These are phyloP conservation scores for Chytridium lagenaria DNA, from an alignment of 371 early-diverging fungal genomes.

Conservation along the genomic window DNA sequence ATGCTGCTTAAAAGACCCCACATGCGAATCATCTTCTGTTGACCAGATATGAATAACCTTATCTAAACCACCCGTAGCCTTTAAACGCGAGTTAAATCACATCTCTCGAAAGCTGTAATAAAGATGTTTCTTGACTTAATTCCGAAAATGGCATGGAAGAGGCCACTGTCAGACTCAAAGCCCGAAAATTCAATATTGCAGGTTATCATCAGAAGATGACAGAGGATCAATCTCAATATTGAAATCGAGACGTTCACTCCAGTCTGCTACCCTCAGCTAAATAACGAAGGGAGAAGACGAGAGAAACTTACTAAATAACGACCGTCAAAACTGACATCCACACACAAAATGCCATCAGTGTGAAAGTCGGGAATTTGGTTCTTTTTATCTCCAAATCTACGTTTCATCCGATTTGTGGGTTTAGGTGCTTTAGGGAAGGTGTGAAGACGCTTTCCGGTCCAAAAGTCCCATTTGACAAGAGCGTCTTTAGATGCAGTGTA, in stretches of 20 bases:
- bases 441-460: slow-evolving; percentile 58
- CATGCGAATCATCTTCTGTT: slow-evolving; percentile 69
- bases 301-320: slow-evolving; percentile 71
- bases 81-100: too few species aligned
- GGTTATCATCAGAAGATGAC: slow-evolving; percentile 8
- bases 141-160: slow-evolving; percentile 44
- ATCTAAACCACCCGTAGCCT: slow-evolving; percentile 83
- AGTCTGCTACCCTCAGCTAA: slow-evolving; percentile 37
- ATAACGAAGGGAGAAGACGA: background rate
- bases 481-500: slow-evolving; percentile 93
- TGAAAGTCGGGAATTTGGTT: slow-evolving; percentile 68
- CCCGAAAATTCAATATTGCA: slow-evolving; percentile 14
- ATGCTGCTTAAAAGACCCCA: slow-evolving; percentile 86
- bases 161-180: slow-evolving; percentile 57
- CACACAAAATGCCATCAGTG: slow-evolving; percentile 76
- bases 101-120: background rate
- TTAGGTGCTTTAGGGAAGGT: slow-evolving; percentile 76
- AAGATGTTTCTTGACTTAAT: slow-evolving; percentile 50
- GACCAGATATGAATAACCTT: slow-evolving; percentile 93
- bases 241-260: slow-evolving; percentile 35
- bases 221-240: slow-evolving; percentile 26
- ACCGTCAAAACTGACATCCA: slow-evolving; percentile 84
- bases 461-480: slow-evolving; percentile 79
- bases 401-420: slow-evolving; percentile 66
- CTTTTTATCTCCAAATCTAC: slow-evolving; percentile 35